Conservation (phyloP, 2,329 filamentous ascomycete genomes). For the Macroventuria anomochaeta region DNA sequence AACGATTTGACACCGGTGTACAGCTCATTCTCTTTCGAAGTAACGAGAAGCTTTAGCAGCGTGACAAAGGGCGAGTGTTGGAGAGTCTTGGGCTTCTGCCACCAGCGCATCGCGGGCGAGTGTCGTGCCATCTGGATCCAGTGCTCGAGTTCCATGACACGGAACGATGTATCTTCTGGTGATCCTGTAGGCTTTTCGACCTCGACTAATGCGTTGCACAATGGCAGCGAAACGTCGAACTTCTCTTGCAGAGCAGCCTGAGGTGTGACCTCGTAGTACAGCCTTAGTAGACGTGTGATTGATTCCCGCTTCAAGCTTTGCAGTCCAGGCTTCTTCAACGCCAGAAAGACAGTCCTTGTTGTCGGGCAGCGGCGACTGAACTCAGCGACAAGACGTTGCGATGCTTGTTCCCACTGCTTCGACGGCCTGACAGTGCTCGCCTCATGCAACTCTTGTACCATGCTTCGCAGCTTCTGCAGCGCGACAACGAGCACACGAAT, state of each 20-base stretch:
- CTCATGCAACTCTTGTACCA: conserved; percentile 66
- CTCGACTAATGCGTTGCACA: conserved; percentile 71
- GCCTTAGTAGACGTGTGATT: conserved; percentile 74
- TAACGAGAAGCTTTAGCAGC: conserved; percentile 66
- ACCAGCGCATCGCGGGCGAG: conserved; percentile 90
- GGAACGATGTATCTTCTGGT: conserved; percentile 61
- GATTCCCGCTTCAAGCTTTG: conserved; percentile 80
- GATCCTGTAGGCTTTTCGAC: conserved; percentile 55
- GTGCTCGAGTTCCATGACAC: conserved; percentile 78
- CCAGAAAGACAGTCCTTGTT: conserved; percentile 78
- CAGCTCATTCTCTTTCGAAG: conserved; percentile 57
- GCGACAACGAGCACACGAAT: conserved; percentile 79
- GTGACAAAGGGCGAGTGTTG: conserved; percentile 73
- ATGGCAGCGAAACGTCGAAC: conserved; percentile 82
- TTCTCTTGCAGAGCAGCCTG: conserved; percentile 80
- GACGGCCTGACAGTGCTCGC: conserved; percentile 50
- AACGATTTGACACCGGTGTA: conserved; percentile 62
- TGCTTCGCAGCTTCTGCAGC: conserved; percentile 75
- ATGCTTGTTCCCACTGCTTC: conserved; percentile 72
- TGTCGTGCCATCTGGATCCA: conserved; percentile 79
- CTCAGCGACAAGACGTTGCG: conserved; percentile 70
- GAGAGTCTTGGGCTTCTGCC: conserved; percentile 73
- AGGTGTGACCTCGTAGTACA: conserved; percentile 87
- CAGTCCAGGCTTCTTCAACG: conserved; percentile 73
- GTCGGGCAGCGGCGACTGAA: conserved; percentile 81